These are phyloP conservation scores for Coniochaeta prunicola DNA, from an alignment of 2,329 filamentous ascomycete genomes.

Conservation along the genomic window DNA sequence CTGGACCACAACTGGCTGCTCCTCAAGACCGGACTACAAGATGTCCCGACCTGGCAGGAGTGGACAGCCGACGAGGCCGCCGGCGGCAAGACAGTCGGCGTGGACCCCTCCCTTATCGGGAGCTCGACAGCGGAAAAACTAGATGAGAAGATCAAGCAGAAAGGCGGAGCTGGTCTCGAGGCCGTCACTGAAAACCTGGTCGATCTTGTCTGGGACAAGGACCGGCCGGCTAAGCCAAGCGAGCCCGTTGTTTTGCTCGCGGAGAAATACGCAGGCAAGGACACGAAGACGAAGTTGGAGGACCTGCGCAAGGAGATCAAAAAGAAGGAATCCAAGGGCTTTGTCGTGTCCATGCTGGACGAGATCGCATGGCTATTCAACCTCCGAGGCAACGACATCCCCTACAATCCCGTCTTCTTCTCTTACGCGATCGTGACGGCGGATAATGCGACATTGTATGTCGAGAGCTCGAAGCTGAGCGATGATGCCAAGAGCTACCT, in stretches of 20 bases:
- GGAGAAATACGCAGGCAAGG: conserved; percentile 72
- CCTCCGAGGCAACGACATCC: conserved; percentile 86
- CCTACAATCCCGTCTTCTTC: conserved; percentile 98
- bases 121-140: conserved; percentile 59
- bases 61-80: conserved; percentile 86
- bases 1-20: conserved; percentile 87
- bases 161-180: conserved; percentile 68
- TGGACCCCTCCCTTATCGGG: conserved; percentile 84
- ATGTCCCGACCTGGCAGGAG: conserved; percentile 95
- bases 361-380: conserved; percentile 99
- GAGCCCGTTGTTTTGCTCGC: conserved; percentile 69
- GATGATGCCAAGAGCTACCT: conserved; percentile 64
- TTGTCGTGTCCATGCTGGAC: conserved; percentile 91
- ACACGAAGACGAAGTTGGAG: conserved; percentile 72
- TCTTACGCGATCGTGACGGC: conserved; percentile 87
- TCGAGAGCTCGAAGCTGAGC: conserved; percentile 73
- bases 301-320: conserved; percentile 86
- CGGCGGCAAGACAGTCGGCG: conserved; percentile 79
- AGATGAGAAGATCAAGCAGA: conserved; percentile 78
- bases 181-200: conserved; percentile 77
- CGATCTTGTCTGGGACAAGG: conserved; percentile 78
- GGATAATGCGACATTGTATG: conserved; percentile 69
- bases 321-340: conserved; percentile 80
- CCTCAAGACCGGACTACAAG: conserved; percentile 86
- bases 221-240: conserved; percentile 66